phyloP scores from a whole-genome alignment of 2,329 filamentous ascomycete genomes.

The Colletotrichum tanaceti region DNA sequence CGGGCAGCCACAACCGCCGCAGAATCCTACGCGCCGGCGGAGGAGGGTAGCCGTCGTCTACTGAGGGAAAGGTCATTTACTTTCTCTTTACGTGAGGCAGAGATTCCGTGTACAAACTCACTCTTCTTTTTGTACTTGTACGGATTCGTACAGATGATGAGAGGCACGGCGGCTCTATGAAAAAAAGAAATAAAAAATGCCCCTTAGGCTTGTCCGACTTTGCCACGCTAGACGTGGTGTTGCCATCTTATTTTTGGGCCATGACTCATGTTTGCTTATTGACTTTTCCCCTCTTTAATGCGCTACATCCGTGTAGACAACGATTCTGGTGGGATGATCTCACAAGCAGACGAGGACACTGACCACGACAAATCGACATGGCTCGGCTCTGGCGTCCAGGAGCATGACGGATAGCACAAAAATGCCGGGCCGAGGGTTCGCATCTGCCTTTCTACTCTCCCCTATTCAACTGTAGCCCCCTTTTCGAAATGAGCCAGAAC shows the following conservation, averaged over 20 bases:
- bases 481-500: too few relatives aligned
- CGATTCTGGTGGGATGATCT: constrained; percentile 9
- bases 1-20: constrained; percentile 42
- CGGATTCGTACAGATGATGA: constrained; percentile 7
- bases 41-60: constrained; percentile 27
- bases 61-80: background rate
- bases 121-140: constrained; percentile 18
- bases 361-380: background rate
- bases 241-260: background rate
- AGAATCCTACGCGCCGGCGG: constrained; percentile 11
- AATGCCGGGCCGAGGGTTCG: background rate
- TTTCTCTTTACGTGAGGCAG: too few relatives aligned
- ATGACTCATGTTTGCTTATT: background rate
- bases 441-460: background rate
- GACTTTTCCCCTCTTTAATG: background rate
- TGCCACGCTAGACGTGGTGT: constrained; percentile 27
- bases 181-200: background rate
- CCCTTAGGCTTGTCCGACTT: constrained; percentile 4
- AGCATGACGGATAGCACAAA: background rate
- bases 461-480: too few relatives aligned
- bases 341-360: constrained; percentile 8
- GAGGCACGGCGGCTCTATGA: constrained; percentile 10
- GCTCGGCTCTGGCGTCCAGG: background rate
- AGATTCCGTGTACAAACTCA: background rate
- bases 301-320: background rate